These are phyloP conservation scores for Coniochaeta ligniaria DNA, from an alignment of 2,329 filamentous ascomycete genomes.

Conservation along the genomic window DNA sequence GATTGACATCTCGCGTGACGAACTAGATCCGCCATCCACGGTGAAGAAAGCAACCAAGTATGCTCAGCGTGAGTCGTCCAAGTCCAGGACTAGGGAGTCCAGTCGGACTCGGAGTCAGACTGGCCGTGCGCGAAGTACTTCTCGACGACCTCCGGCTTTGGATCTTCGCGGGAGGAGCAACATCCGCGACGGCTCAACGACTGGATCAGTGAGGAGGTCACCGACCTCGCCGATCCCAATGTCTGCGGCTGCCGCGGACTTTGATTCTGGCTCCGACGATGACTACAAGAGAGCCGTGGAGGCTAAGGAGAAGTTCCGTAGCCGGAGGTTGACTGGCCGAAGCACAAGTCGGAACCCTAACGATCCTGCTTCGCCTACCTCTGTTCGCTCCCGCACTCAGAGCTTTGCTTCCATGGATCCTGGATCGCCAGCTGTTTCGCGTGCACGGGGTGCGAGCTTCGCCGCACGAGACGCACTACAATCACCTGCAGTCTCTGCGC, in stretches of 20 bases:
- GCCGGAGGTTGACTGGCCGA: conserved; percentile 36
- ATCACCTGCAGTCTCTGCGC: conserved; percentile 2
- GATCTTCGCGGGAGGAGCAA: conserved; percentile 56
- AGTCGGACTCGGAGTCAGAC: conserved; percentile 45
- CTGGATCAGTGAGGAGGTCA: conserved; percentile 41
- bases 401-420: conserved; percentile 1
- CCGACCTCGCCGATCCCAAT: conserved; percentile 78
- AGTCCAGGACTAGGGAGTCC: conserved; percentile 18
- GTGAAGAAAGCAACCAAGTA: conserved; percentile 33
- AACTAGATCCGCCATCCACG: conserved; percentile 29
- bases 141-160: conserved; percentile 33
- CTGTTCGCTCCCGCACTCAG: conserved; percentile 7
- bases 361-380: conserved; percentile 27
- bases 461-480: neutral
- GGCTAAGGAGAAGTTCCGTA: conserved; percentile 49
- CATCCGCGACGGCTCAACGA: conserved; percentile 48
- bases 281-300: conserved; percentile 46
- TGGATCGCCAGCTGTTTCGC: neutral
- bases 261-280: conserved; percentile 58
- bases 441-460: neutral
- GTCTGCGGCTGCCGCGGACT: conserved; percentile 49
- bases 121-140: conserved; percentile 34
- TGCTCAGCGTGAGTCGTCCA: conserved; percentile 20
- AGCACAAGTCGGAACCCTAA: conserved; percentile 36
- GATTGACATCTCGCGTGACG: conserved; percentile 23